These are phyloP conservation scores for Neonectria coccinea DNA, from an alignment of 2,329 filamentous ascomycete genomes.

Conservation along the genomic window DNA sequence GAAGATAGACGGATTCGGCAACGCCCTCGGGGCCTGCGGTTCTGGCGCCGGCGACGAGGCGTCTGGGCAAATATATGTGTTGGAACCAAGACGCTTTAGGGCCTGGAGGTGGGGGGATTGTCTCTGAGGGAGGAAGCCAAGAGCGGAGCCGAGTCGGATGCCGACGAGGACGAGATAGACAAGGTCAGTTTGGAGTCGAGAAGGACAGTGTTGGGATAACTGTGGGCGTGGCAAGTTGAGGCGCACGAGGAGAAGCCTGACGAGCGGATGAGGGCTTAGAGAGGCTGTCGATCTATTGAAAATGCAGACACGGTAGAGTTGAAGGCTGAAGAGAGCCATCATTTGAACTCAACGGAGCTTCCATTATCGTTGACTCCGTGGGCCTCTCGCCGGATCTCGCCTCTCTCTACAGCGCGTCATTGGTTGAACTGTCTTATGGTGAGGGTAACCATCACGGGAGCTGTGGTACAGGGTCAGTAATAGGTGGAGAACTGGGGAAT, in stretches of 20 bases:
- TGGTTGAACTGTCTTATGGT: background rate
- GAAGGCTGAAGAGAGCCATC: background rate
- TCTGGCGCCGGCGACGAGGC: background rate
- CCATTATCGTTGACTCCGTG: background rate
- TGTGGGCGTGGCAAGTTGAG: background rate
- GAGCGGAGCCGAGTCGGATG: background rate
- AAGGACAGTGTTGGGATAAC: background rate
- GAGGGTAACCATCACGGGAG: background rate
- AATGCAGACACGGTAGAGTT: background rate
- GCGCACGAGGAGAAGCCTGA: background rate
- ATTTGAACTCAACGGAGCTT: background rate
- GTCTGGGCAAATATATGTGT: background rate
- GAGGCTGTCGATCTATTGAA: background rate
- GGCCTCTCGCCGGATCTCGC: background rate
- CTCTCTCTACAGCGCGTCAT: background rate
- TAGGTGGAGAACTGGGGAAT: background rate
- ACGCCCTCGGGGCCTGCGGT: conserved; percentile 1
- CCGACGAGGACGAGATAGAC: conserved; percentile 1
- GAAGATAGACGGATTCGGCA: conserved; percentile 21
- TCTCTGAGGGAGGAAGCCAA: background rate
- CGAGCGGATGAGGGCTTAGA: background rate
- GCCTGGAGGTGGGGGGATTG: conserved; percentile 6
- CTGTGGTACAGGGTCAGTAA: background rate
- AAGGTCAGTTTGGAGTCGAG: background rate
- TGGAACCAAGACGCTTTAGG: background rate